Evolutionary conservation across 192 early-diverging fungal species (phyloP).

Genomic region (Podila minutissima): DNA sequence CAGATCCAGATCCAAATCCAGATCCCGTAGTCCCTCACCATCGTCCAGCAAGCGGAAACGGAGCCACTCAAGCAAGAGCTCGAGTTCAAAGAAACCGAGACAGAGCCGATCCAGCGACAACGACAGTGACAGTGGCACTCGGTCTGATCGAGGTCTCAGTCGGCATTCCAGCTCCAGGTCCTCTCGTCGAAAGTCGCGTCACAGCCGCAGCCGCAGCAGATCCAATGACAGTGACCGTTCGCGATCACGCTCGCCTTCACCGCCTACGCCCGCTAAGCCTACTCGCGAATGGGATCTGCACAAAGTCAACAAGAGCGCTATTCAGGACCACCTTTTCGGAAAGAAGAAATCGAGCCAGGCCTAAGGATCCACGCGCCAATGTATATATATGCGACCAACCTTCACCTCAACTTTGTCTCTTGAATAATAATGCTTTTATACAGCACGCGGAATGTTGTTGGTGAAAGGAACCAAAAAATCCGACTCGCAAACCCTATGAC

Average conservation of each 20-base stretch:
- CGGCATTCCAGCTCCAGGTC: background rate
- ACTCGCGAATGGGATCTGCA: slow-evolving; percentile 38
- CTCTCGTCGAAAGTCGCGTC: too few relatives aligned
- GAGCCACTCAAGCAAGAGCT: background rate
- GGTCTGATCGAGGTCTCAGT: background rate
- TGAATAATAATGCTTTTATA: too few relatives aligned
- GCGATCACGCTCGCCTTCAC: background rate
- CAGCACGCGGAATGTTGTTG: too few relatives aligned
- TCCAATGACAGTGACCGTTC: background rate
- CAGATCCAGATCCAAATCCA: background rate
- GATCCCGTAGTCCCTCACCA: background rate
- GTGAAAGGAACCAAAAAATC: too few relatives aligned
- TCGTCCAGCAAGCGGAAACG: background rate
- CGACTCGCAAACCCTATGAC: too few relatives aligned
- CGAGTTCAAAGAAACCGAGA: background rate
- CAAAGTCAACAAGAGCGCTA: slow-evolving; percentile 28
- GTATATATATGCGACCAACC: too few relatives aligned
- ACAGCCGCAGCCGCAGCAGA: too few relatives aligned
- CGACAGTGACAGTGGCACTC: background rate
- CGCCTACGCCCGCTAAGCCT: background rate
- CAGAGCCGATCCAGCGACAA: background rate
- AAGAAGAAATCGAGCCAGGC: too few relatives aligned
- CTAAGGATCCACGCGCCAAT: too few relatives aligned
- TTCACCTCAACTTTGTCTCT: too few relatives aligned
- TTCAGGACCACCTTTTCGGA: slow-evolving; percentile 8